These are phyloP conservation scores for Cynanchum wilfordii DNA, from an alignment of 257 asterid species.

Conservation along the genomic window DNA sequence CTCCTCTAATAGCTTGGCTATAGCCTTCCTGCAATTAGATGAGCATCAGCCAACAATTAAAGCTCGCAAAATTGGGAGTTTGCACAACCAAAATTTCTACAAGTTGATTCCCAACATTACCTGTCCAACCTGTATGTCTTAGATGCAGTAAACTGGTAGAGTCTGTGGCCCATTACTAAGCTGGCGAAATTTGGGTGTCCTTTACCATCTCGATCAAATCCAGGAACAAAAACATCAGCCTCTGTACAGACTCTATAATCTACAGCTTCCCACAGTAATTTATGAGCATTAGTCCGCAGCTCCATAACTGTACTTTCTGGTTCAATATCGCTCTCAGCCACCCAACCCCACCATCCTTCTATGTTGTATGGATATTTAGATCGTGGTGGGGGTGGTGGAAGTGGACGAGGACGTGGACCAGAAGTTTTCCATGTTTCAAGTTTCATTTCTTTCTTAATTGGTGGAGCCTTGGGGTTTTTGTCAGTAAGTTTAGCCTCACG, in stretches of 20 bases:
- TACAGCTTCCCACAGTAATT: conserved; percentile 89
- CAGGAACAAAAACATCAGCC: conserved; percentile 82
- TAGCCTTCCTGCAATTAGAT: conserved; percentile 45
- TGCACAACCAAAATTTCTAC: no score
- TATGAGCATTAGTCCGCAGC: conserved; percentile 87
- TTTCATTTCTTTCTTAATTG: conserved; percentile 44
- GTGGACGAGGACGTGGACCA: conserved; percentile 88
- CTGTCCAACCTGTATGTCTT: conserved; percentile 75
- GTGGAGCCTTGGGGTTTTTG: conserved; percentile 36
- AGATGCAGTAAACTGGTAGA: conserved; percentile 58
- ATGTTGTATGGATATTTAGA: conserved; percentile 74
- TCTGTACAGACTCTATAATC: conserved; percentile 77
- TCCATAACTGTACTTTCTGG: conserved; percentile 93
- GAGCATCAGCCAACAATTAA: not conserved
- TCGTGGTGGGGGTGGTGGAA: conserved; percentile 92
- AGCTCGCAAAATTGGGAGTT: not conserved
- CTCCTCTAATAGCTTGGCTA: conserved; percentile 54
- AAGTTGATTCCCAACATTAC: conserved; percentile 25
- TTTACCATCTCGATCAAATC: conserved; percentile 89
- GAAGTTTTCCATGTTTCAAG: conserved; percentile 49
- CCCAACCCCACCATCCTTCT: conserved; percentile 99
- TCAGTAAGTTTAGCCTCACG: conserved; percentile 78
- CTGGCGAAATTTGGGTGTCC: conserved; percentile 90
- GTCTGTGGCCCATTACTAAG: conserved; percentile 87
- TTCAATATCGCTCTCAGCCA: conserved; percentile 93